phyloP scores from a whole-genome alignment of 345 rosid species.

The Acer yangbiense region DNA sequence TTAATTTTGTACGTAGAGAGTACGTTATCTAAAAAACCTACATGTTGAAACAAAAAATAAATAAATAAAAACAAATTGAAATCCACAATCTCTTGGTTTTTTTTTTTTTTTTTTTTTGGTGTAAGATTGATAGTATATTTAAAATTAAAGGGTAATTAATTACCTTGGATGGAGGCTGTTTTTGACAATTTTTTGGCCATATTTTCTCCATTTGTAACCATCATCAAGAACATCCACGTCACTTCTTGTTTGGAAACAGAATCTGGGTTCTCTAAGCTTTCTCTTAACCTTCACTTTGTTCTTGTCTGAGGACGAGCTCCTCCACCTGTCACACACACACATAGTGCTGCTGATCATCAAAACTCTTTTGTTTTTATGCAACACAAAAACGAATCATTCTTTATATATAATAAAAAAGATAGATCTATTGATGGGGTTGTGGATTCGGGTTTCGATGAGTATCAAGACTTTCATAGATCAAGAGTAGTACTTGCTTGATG shows the following conservation, averaged over 20 bases:
- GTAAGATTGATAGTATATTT: no score
- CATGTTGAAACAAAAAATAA: neutral
- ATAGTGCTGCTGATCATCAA: neutral
- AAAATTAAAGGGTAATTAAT: neutral
- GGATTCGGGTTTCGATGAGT: constrained; percentile 28
- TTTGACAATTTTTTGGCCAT: constrained; percentile 97
- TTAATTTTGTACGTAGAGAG: neutral
- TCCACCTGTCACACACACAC: constrained; percentile 60
- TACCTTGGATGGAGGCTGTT: constrained; percentile 99
- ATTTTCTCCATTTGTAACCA: constrained; percentile 98
- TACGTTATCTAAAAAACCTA: neutral
- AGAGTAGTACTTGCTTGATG: constrained; percentile 11
- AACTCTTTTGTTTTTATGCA: neutral
- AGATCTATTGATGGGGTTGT: constrained; percentile 29
- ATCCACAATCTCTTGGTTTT: no score
- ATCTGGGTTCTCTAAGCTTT: constrained; percentile 96
- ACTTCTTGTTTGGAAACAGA: constrained; percentile 96
- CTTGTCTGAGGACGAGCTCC: constrained; percentile 66
- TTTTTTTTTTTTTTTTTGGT: no score
- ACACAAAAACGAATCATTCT: neutral
- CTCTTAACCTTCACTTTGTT: constrained; percentile 77
- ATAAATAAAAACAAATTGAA: neutral
- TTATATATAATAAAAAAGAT: constrained; percentile 1
- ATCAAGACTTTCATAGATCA: constrained; percentile 30
- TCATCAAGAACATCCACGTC: constrained; percentile 97